Conservation (phyloP, 2,329 filamentous ascomycete genomes). For the Aureobasidium sp. region DNA sequence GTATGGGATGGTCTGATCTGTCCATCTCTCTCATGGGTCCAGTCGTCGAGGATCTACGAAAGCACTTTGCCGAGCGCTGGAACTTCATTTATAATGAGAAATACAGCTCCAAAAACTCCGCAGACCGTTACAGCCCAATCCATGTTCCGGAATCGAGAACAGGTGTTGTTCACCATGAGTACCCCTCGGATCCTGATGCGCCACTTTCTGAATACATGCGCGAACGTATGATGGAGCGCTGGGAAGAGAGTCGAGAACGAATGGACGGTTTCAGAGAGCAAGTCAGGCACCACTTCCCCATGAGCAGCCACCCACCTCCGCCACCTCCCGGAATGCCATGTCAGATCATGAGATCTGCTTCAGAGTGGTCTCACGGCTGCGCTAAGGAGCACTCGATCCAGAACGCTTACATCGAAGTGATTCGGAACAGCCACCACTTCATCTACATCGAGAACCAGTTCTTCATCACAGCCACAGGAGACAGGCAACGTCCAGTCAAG, state of each 20-base stretch:
- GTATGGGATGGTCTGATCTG: conserved; percentile 92
- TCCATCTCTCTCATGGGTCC: conserved; percentile 68
- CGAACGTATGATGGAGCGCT: conserved; percentile 26
- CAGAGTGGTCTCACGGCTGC: conserved; percentile 55
- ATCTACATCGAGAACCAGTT: conserved; percentile 65
- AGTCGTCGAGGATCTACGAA: conserved; percentile 65
- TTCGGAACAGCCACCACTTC: conserved; percentile 83
- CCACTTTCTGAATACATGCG: conserved; percentile 27
- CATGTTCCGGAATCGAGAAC: conserved; percentile 31
- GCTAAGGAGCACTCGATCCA: conserved; percentile 70
- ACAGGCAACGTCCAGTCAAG: conserved; percentile 62
- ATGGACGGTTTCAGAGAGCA: conserved; percentile 24
- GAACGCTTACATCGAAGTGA: conserved; percentile 80
- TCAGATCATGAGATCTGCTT: conserved; percentile 62
- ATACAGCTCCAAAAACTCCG: conserved; percentile 53
- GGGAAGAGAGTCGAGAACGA: conserved; percentile 22
- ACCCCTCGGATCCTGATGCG: conserved; percentile 20
- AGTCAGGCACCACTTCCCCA: conserved; percentile 20
- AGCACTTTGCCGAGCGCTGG: conserved; percentile 81
- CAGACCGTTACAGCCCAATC: conserved; percentile 41
- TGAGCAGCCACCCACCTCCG: not conserved
- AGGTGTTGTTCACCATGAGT: conserved; percentile 28
- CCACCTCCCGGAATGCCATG: conserved; percentile 39
- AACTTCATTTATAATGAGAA: conserved; percentile 85
- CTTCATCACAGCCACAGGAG: conserved; percentile 74